These are phyloP conservation scores for Cladosporium colombiae DNA, from an alignment of 2,329 filamentous ascomycete species.

Conservation along the genomic window DNA sequence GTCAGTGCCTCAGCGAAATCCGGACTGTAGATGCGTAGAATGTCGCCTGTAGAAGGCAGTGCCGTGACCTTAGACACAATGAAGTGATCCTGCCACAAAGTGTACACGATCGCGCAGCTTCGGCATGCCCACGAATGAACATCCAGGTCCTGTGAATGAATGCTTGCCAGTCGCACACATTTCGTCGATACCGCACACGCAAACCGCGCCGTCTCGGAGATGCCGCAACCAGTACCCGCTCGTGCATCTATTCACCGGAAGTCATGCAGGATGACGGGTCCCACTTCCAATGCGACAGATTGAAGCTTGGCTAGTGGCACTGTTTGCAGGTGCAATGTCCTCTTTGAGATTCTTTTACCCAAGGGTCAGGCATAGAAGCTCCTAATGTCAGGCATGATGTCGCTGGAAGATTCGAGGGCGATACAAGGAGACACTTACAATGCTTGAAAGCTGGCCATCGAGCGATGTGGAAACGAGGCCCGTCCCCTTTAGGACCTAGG, in stretches of 20 bases:
- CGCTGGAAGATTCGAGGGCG: not conserved
- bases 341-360: not conserved
- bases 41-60: not conserved
- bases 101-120: not conserved
- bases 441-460: not conserved
- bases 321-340: not conserved
- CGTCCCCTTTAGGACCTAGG: not conserved
- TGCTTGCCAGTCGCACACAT: not conserved
- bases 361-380: not conserved
- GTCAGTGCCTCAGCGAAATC: not conserved
- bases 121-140: not conserved
- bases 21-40: not conserved
- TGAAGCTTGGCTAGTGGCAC: slow-evolving; percentile 4
- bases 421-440: not conserved
- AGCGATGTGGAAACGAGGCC: not conserved
- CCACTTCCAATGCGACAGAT: slow-evolving; percentile 1
- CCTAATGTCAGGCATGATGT: not conserved
- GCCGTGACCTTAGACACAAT: not conserved
- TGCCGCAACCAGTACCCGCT: not conserved
- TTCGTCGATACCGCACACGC: slow-evolving; percentile 2
- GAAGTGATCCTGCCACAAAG: not conserved
- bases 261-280: slow-evolving; percentile 11
- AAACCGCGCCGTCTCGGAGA: not conserved
- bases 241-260: slow-evolving; percentile 12
- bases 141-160: not conserved